Evolutionary conservation across 495 filamentous ascomycete species (phyloP).

Genomic region (Polyplosphaeria fusca): DNA sequence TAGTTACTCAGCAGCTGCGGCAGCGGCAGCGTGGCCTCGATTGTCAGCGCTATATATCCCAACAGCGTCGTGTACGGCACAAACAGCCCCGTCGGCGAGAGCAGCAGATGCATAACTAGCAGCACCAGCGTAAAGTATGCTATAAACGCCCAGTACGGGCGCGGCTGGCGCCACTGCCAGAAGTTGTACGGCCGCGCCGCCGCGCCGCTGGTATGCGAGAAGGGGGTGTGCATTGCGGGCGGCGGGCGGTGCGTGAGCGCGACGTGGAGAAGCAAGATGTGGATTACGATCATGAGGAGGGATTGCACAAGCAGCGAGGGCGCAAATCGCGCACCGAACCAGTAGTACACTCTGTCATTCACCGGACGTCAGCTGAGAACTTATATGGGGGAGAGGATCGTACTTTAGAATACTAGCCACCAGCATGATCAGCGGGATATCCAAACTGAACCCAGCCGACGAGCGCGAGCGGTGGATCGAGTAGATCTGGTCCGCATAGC

Average conservation of each 20-base stretch:
- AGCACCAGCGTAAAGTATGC: conserved; percentile 65
- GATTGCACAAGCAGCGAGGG: conserved; percentile 77
- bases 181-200: conserved; percentile 74
- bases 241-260: conserved; percentile 84
- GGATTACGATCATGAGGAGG: conserved; percentile 79
- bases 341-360: conserved; percentile 76
- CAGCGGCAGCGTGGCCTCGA: conserved; percentile 86
- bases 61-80: conserved; percentile 65
- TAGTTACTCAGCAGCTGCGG: conserved; percentile 86
- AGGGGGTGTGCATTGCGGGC: conserved; percentile 31
- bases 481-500: conserved; percentile 87
- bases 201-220: conserved; percentile 44
- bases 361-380: neutral
- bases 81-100: conserved; percentile 62
- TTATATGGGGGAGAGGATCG: conserved; percentile 27
- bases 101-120: conserved; percentile 65
- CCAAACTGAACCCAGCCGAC: conserved; percentile 82
- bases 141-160: conserved; percentile 91
- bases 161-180: conserved; percentile 85
- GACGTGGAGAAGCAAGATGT: conserved; percentile 80
- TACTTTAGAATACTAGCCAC: conserved; percentile 88
- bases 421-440: conserved; percentile 98
- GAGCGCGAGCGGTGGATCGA: conserved; percentile 77
- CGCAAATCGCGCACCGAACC: conserved; percentile 84
- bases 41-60: conserved; percentile 77